These are phyloP conservation scores for Stephania cephalantha DNA, from an alignment of 164 flowering plant genomes.

Conservation along the genomic window DNA sequence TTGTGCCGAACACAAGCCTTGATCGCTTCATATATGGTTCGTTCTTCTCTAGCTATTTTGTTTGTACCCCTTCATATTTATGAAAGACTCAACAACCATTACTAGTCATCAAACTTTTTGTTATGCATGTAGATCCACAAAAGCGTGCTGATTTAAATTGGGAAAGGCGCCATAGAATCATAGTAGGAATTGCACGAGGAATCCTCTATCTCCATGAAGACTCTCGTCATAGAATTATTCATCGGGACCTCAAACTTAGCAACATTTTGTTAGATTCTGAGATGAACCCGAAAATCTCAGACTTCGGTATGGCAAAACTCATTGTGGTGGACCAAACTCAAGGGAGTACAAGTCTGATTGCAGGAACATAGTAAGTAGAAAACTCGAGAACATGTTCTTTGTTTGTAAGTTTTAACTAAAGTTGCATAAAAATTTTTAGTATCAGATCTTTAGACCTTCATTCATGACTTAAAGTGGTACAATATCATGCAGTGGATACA, in stretches of 20 bases:
- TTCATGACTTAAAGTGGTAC: not conserved
- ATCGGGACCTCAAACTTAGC: not conserved
- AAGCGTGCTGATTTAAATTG: not conserved
- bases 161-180: not conserved
- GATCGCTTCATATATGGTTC: not conserved
- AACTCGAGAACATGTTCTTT: not conserved
- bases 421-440: not conserved
- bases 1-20: not conserved
- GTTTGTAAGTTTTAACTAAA: not conserved
- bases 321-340: slow-evolving; percentile 29
- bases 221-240: not conserved
- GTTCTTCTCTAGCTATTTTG: not conserved
- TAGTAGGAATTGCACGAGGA: not conserved
- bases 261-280: not conserved
- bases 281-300: slow-evolving; percentile 28
- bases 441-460: not conserved
- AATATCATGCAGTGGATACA: slow-evolving; percentile 10
- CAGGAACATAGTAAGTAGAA: slow-evolving; percentile 38
- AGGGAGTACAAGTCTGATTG: slow-evolving; percentile 25
- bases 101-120: not conserved
- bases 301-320: slow-evolving; percentile 42
- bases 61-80: not conserved
- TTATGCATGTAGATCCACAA: not conserved
- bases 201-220: slow-evolving; percentile 2
- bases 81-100: too few relatives aligned